These are phyloP conservation scores for Pyrenochaeta sp. DNA, from an alignment of 2,329 filamentous ascomycete genomes.

Conservation along the genomic window DNA sequence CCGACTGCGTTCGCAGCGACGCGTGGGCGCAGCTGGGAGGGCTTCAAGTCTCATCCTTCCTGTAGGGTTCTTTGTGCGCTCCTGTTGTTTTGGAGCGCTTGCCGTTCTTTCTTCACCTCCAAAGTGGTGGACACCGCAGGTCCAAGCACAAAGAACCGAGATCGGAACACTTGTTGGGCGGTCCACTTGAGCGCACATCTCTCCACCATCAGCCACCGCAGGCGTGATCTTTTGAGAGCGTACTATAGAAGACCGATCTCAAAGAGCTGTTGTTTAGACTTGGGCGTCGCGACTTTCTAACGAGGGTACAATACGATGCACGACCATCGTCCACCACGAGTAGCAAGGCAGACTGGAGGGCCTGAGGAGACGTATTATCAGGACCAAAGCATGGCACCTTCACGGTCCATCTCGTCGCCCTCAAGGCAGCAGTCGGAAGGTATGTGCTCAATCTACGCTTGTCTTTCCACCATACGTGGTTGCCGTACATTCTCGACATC, in stretches of 20 bases:
- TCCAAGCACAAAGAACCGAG: slow-evolving; percentile 41
- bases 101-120: slow-evolving; percentile 9
- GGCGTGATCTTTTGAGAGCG: slow-evolving; percentile 13
- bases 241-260: slow-evolving; percentile 17
- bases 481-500: neutral
- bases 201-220: slow-evolving; percentile 24
- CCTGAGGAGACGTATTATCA: slow-evolving; percentile 25
- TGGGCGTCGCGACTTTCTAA: slow-evolving; percentile 2
- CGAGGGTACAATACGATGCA: slow-evolving; percentile 32
- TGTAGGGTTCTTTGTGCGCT: neutral
- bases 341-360: slow-evolving; percentile 28
- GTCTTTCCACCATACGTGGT: neutral
- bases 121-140: slow-evolving; percentile 2
- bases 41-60: neutral
- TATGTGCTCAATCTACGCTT: slow-evolving; percentile 14
- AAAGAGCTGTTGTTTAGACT: slow-evolving; percentile 9
- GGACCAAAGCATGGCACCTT: slow-evolving; percentile 31
- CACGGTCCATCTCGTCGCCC: slow-evolving; percentile 24
- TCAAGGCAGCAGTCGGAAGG: slow-evolving; percentile 42
- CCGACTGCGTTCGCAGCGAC: slow-evolving; percentile 23
- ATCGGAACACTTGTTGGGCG: slow-evolving; percentile 34
- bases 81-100: slow-evolving; percentile 10
- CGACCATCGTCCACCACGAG: slow-evolving; percentile 32
- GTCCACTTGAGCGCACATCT: slow-evolving; percentile 42
- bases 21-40: slow-evolving; percentile 5